Evolutionary conservation across 163 green algal species (phyloP), one percentile per base, ranked within the genome.

Genomic region (Volvox carteri): DNA sequence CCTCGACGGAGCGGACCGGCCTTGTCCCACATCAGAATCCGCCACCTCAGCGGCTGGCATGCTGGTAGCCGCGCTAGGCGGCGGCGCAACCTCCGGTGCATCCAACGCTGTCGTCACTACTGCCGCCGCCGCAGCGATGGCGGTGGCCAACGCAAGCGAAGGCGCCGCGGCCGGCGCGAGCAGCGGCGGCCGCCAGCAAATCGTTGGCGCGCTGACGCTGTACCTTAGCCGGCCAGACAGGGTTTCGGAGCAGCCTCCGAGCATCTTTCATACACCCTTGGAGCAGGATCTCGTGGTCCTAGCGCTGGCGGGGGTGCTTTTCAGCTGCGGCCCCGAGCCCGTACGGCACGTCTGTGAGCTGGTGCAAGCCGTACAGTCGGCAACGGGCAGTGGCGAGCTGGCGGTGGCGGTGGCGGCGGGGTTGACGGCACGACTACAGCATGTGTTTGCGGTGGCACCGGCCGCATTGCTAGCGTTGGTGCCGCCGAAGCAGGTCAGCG

Each of bases 301-400:
- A 65, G 81, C 81, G 1, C n/a, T 87, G 19, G 28, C 65, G 23
- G 23, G 33, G 2, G 33, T 78, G 65, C 81, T 87, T 6, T 87
- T 87, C 48, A 37, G 46, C 35, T 21, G 23, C 30, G 81, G 81
- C 3, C 46, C 67, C 4, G 81, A 87, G 35, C 44, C 81, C 18
- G 81, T 87, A 33, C 65, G 67, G 46, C 81, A 87, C 28, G 35
- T 87, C 2, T 87, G 81, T 33, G 81, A 87, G 46, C 81, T 87
- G 67, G 81, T 87, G 33, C 41, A 80, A 30, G 65, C 81, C 60
- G 30, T 87, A 33, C 81, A 87, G 46, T 58, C 68, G 0, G 46
- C 81, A 4, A 21, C 33, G 12, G 81, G 81, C 35, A 87, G 46
- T 21, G 81, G 81, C 81, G 81, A 87, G 81, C n/a, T 87, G 42